These are phyloP conservation scores for Xenoacremonium recifei DNA, from an alignment of 2,329 filamentous ascomycete species.

Conservation along the genomic window DNA sequence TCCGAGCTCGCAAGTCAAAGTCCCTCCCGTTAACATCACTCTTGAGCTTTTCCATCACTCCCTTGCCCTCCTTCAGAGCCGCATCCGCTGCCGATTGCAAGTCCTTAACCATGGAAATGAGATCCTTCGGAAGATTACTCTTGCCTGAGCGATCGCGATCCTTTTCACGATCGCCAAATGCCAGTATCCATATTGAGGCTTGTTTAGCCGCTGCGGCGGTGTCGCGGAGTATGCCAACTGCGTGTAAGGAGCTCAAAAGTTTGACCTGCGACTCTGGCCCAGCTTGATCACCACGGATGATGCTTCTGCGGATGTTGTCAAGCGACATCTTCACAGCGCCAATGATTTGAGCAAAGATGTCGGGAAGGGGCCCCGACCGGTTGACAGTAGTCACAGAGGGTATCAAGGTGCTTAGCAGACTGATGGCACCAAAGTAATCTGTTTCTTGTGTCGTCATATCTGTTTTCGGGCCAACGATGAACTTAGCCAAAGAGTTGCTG, in stretches of 20 bases:
- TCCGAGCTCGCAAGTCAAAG: constrained; percentile 24
- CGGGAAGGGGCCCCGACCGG: constrained; percentile 19
- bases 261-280: constrained; percentile 17
- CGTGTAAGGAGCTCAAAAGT: constrained; percentile 34
- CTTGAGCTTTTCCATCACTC: constrained; percentile 27
- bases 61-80: constrained; percentile 33
- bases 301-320: constrained; percentile 21
- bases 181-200: constrained; percentile 32
- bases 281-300: constrained; percentile 8
- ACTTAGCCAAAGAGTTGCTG: constrained; percentile 40
- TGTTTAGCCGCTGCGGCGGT: constrained; percentile 32
- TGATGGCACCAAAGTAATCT: constrained; percentile 42
- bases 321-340: constrained; percentile 26
- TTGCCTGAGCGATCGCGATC: constrained; percentile 39
- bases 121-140: constrained; percentile 37
- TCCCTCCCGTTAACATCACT: constrained; percentile 24
- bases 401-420: constrained; percentile 38
- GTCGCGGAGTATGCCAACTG: constrained; percentile 37
- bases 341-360: constrained; percentile 25
- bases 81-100: constrained; percentile 30
- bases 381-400: constrained; percentile 25
- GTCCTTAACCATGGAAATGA: constrained; percentile 32
- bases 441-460: constrained; percentile 42
- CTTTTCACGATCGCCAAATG: constrained; percentile 37
- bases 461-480: constrained; percentile 30